phyloP scores from a whole-genome alignment of 108 stramenopile genomes.

The Parietichytrium sp. region DNA sequence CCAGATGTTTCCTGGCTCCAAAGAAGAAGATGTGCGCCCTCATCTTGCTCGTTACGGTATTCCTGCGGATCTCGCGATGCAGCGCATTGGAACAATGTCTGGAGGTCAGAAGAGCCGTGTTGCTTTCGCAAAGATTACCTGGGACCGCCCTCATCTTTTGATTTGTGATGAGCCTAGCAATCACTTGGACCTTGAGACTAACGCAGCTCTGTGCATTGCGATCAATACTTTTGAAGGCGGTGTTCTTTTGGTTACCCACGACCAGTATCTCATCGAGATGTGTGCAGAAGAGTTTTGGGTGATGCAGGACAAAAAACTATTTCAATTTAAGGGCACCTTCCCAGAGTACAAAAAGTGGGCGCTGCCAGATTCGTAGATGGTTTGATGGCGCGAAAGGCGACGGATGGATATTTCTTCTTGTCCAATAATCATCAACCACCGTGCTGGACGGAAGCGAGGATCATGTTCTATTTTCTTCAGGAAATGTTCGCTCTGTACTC shows the following conservation, averaged over 20 bases:
- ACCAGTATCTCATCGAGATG: conserved; percentile 77
- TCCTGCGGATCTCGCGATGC: conserved; percentile 80
- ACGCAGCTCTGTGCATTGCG: conserved; percentile 82
- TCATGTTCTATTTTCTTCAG: too few relatives aligned
- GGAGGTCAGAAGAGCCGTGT: conserved; percentile 95
- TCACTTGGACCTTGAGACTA: conserved; percentile 83
- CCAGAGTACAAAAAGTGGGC: conserved; percentile 67
- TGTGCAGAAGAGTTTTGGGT: conserved; percentile 78
- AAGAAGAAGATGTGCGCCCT: conserved; percentile 79
- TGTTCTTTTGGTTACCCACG: conserved; percentile 78
- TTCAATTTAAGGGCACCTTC: conserved; percentile 69
- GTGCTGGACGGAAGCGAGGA: too few relatives aligned
- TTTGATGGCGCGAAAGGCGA: too few relatives aligned
- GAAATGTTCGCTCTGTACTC: too few relatives aligned
- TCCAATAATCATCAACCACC: too few relatives aligned
- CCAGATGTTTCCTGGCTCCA: conserved; percentile 73
- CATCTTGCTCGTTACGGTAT: conserved; percentile 88
- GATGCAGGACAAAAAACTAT: conserved; percentile 66
- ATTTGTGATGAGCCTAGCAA: conserved; percentile 93
- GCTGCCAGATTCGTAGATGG: too few relatives aligned
- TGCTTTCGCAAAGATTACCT: conserved; percentile 91
- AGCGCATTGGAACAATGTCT: conserved; percentile 85
- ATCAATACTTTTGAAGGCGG: conserved; percentile 74
- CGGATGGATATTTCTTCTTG: too few relatives aligned
- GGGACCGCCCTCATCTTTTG: conserved; percentile 85